Base-by-base conservation (phyloP, 768 basidiomycete species). In the Suillus weaverae region DNA sequence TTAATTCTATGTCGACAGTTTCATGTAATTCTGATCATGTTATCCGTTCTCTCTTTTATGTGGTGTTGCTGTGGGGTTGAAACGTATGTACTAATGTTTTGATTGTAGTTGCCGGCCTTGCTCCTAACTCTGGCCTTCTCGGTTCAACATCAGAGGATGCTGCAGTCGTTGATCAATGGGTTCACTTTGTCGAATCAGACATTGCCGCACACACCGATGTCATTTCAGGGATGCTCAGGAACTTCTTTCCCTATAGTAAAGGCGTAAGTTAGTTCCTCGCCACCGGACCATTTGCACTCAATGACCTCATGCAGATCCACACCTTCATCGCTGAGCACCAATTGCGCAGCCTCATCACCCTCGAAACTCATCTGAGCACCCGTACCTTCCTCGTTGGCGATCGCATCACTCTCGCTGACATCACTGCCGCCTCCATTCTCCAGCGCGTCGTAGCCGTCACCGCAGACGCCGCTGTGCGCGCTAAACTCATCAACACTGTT, bases 371-470 rank as follows among this genome's bases (percentile, higher is more conserved):
- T 81, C 87, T 99, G 70, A 74, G 82, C 57, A 83, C 86, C 64
- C 87, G 85, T 73, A 99, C 97, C 54, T 99, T 88, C 86, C 85
- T 99, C 72, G 95, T 95, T 62, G 90, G 89, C 69, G 94, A 99
- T 76, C 92, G 97, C 73, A 91, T 99, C 83, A 94, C 95, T 67
- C 84, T 97, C 55, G 97, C 95, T 68, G 97, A 99, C 72, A 76
- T 99, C 77, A 75, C 77, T 73, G 70, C 93, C 68, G 92, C 91
- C 43, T 76, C 82, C 61, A 68, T 84, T 73, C 74, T 94, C 66
- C 81, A 82, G 68, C 81, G 81, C 66, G 83, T 84, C 3, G 85
- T 86, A 72, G 62, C 71, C 30, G n/a, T 80, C 68, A 85, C 85
- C 67, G 68, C 95, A 70, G 96, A 94, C 71, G 85, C 89, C 20